Percentiles rank a stretch among this genome's conserved stretches.
Evolutionary conservation across 2,329 filamentous ascomycete species (phyloP).

Genomic region (Berkeleyomyces rouxiae): DNA sequence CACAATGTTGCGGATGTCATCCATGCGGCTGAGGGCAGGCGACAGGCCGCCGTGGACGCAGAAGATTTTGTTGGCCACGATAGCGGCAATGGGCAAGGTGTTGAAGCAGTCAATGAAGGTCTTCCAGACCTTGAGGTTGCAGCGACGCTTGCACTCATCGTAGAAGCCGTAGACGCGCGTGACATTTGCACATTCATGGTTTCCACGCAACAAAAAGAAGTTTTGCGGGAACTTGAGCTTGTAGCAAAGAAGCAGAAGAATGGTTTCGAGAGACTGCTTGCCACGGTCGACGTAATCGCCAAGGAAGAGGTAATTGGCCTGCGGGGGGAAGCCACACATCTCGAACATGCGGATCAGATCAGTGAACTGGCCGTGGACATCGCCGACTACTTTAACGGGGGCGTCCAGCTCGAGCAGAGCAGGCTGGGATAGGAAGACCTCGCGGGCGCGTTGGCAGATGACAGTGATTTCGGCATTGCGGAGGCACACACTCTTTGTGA

Average conservation of each 20-base stretch:
- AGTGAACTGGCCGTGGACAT: constrained; percentile 92
- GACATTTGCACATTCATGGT: constrained; percentile 93
- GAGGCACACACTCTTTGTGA: constrained; percentile 91
- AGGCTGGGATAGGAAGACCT: constrained; percentile 81
- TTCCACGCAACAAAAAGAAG: constrained; percentile 86
- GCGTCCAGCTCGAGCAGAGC: constrained; percentile 82
- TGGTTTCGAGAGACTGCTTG: constrained; percentile 91
- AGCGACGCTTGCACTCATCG: constrained; percentile 91
- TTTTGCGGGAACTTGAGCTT: constrained; percentile 96
- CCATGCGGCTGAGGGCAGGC: constrained; percentile 87
- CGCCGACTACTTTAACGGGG: constrained; percentile 93
- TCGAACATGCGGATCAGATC: constrained; percentile 95
- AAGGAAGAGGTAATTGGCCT: constrained; percentile 81
- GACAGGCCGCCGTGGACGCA: constrained; percentile 92
- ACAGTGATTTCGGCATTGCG: constrained; percentile 96
- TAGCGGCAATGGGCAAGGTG: constrained; percentile 84
- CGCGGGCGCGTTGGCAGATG: constrained; percentile 76
- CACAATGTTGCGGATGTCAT: constrained; percentile 91
- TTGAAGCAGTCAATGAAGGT: constrained; percentile 96
- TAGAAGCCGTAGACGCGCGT: constrained; percentile 95
- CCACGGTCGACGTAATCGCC: constrained; percentile 94
- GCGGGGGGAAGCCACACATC: constrained; percentile 93
- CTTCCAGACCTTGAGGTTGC: constrained; percentile 97
- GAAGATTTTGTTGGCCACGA: constrained; percentile 93
- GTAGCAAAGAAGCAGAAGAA: constrained; percentile 81